phyloP scores from a whole-genome alignment of 768 basidiomycete genomes.

The Termitomyces sp. region DNA sequence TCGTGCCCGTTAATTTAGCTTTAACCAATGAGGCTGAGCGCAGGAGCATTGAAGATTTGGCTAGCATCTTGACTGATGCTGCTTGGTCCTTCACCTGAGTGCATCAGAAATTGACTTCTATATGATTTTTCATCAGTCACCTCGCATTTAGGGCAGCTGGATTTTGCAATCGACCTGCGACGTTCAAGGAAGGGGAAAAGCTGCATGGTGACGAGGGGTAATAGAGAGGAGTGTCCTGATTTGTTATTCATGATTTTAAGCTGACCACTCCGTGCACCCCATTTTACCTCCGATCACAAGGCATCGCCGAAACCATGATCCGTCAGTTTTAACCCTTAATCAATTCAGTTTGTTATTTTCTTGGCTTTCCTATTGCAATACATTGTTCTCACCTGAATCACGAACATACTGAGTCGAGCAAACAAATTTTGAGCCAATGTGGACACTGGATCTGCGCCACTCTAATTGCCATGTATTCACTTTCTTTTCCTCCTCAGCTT shows the following conservation, averaged over 20 bases:
- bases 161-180: constrained; percentile 3
- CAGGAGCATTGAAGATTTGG: neutral
- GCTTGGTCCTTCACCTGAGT: neutral
- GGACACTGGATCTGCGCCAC: neutral
- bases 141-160: neutral
- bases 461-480: no score
- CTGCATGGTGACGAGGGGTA: constrained; percentile 1
- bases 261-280: neutral
- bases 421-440: neutral
- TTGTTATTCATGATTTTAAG: neutral
- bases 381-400: no score
- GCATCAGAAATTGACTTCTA: neutral
- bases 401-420: no score
- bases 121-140: neutral
- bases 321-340: constrained; percentile 2
- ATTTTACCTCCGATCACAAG: constrained; percentile 1
- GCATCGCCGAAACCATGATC: constrained; percentile 6
- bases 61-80: neutral
- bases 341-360: neutral
- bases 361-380: neutral
- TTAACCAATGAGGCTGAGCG: constrained; percentile 8
- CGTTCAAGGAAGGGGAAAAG: constrained; percentile 11
- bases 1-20: neutral
- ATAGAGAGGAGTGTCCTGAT: neutral
- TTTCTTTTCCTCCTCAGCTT: no score